A percentile compares a stretch with the other conserved stretches of the same genome.
These are phyloP conservation scores for Epicoccum nigrum DNA, from an alignment of 2,329 filamentous ascomycete genomes.

Conservation along the genomic window DNA sequence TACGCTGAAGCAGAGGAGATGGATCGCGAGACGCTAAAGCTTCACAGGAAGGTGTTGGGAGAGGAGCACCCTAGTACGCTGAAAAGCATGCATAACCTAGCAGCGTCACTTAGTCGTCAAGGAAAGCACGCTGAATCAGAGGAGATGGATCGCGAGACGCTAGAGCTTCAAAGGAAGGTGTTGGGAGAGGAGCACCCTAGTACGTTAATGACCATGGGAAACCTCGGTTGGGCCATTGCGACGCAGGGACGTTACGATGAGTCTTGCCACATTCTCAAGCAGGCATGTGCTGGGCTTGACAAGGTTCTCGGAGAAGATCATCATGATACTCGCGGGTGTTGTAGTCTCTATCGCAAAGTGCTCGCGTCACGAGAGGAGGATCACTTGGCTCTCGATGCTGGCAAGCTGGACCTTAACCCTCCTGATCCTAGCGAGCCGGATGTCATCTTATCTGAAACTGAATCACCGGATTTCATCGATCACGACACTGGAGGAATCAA, in stretches of 20 bases:
- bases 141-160: not conserved
- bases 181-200: slow-evolving; percentile 9
- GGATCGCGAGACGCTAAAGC: too few species aligned
- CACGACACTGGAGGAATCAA: too few species aligned
- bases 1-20: too few species aligned
- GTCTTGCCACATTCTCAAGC: not conserved
- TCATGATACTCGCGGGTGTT: too few species aligned
- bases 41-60: too few species aligned
- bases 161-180: slow-evolving; percentile 1
- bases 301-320: not conserved
- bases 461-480: too few species aligned
- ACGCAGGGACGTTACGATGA: not conserved
- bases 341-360: too few species aligned
- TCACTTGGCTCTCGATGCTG: too few species aligned
- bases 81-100: not conserved
- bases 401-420: too few species aligned
- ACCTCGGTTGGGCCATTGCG: slow-evolving; percentile 1
- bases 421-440: too few species aligned
- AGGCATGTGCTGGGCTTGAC: not conserved
- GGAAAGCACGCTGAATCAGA: not conserved
- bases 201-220: slow-evolving; percentile 12
- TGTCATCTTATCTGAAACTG: too few species aligned
- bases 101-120: not conserved
- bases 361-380: too few species aligned
- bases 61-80: not conserved